Conservation (phyloP, 2,329 filamentous ascomycete genomes). For the Coniella vitis region DNA sequence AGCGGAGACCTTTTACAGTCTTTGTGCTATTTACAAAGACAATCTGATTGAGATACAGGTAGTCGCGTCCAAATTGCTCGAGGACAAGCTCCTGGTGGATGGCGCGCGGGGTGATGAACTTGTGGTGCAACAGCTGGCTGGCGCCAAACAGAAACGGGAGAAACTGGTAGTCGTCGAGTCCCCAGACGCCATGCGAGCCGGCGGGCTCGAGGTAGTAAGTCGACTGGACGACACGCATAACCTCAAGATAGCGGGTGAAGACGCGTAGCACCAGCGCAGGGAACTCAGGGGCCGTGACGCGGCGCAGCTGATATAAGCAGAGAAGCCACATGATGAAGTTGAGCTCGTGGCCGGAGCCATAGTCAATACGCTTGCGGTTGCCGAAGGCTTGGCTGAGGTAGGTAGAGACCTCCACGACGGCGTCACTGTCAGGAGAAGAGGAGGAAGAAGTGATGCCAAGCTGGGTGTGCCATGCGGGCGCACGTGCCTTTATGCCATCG, state of each 20-base stretch:
- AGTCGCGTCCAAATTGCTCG: conserved; percentile 79
- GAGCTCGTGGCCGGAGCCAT: conserved; percentile 93
- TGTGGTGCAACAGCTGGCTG: conserved; percentile 80
- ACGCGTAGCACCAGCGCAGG: conserved; percentile 67
- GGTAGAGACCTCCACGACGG: conserved; percentile 64
- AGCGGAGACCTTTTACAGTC: conserved; percentile 86
- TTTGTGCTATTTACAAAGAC: conserved; percentile 94
- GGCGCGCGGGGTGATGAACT: conserved; percentile 66
- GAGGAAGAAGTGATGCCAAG: conserved; percentile 41
- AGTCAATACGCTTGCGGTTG: conserved; percentile 83
- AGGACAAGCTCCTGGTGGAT: conserved; percentile 86
- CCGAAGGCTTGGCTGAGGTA: conserved; percentile 84
- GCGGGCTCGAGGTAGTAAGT: conserved; percentile 97
- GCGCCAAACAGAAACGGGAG: conserved; percentile 92
- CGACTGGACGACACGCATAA: conserved; percentile 84
- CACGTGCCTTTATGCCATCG: conserved; percentile 55
- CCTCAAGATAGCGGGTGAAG: conserved; percentile 71
- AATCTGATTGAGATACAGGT: conserved; percentile 87
- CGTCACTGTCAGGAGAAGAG: conserved; percentile 29
- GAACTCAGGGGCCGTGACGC: conserved; percentile 62
- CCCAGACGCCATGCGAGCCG: conserved; percentile 96
- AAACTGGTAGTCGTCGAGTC: conserved; percentile 95
- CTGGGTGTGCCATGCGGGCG: conserved; percentile 54
- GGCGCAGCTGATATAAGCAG: conserved; percentile 75
- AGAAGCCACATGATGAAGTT: conserved; percentile 97